phyloP scores from a whole-genome alignment of 2,329 filamentous ascomycete species.

The Fusarium papillatum region DNA sequence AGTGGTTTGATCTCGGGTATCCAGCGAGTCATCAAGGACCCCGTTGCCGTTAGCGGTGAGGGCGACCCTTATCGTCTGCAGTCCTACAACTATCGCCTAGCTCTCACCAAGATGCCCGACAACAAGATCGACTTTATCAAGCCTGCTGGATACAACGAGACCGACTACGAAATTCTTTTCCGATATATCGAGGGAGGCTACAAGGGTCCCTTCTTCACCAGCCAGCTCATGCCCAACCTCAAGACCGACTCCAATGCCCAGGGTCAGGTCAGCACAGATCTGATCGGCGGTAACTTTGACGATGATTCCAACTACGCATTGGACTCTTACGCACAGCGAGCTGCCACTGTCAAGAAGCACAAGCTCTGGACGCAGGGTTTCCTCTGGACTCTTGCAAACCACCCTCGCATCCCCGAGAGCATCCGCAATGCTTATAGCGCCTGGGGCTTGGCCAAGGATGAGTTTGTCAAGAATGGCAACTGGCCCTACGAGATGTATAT shows the following conservation, averaged over 20 bases:
- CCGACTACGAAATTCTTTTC: slow-evolving; percentile 31
- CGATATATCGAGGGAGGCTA: slow-evolving; percentile 35
- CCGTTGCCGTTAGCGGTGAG: slow-evolving; percentile 2
- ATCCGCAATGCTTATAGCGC: background rate
- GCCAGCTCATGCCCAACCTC: slow-evolving; percentile 19
- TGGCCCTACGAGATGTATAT: slow-evolving; percentile 15
- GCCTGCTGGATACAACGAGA: slow-evolving; percentile 31
- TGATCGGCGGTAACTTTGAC: slow-evolving; percentile 12
- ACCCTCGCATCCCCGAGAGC: background rate
- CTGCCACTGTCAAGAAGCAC: background rate
- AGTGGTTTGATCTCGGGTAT: slow-evolving; percentile 30
- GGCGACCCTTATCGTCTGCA: slow-evolving; percentile 30
- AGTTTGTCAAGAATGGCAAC: slow-evolving; percentile 12
- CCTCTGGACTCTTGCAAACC: slow-evolving; percentile 15
- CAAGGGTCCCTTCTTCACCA: slow-evolving; percentile 16
- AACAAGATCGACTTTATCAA: slow-evolving; percentile 31
- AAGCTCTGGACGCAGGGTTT: slow-evolving; percentile 10
- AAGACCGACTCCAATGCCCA: slow-evolving; percentile 19
- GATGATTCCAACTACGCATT: slow-evolving; percentile 6
- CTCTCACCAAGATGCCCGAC: slow-evolving; percentile 16
- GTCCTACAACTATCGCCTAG: slow-evolving; percentile 36
- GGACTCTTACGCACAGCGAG: slow-evolving; percentile 1
- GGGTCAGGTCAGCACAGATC: slow-evolving; percentile 15
- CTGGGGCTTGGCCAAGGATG: slow-evolving; percentile 15
- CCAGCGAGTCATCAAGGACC: slow-evolving; percentile 22